Evolutionary conservation across 305 asterid genomes (phyloP).

Genomic region (Withania somnifera): DNA sequence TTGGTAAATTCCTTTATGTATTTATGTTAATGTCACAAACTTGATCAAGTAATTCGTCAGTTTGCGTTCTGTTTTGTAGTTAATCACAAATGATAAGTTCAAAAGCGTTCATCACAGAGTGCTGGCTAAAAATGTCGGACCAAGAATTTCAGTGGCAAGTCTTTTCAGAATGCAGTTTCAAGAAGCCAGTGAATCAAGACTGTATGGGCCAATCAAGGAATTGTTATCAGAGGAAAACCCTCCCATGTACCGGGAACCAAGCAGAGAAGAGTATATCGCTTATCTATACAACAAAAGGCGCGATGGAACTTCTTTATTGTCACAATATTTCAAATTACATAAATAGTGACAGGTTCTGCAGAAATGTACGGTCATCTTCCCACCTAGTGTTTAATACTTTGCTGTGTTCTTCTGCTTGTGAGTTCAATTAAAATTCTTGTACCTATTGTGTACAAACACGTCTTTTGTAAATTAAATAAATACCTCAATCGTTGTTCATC

Average conservation of each 20-base stretch:
- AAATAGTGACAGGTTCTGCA: not conserved
- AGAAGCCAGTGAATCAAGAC: conserved; percentile 12
- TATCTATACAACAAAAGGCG: conserved; percentile 22
- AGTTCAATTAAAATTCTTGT: not conserved
- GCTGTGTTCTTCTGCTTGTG: not conserved
- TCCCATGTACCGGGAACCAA: conserved; percentile 23
- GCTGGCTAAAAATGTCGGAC: conserved; percentile 21
- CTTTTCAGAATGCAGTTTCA: conserved; percentile 30
- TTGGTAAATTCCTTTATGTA: not conserved
- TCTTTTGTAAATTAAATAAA: not conserved
- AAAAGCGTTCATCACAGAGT: conserved; percentile 39
- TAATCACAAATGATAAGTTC: conserved; percentile 37
- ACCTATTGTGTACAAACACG: not conserved
- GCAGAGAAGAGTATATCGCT: conserved; percentile 10
- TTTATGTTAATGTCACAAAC: not conserved
- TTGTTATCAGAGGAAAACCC: conserved; percentile 36
- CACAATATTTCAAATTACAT: conserved; percentile 20
- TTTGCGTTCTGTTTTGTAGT: conserved; percentile 15
- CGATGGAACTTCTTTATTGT: conserved; percentile 17
- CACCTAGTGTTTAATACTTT: not conserved
- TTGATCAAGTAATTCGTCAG: not conserved
- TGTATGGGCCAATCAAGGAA: conserved; percentile 30
- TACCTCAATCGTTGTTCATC: not conserved
- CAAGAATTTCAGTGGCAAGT: conserved; percentile 40
- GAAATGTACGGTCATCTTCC: not conserved